These are phyloP conservation scores for Tolypocladium endophyticum DNA, from an alignment of 2,329 filamentous ascomycete species.

Conservation along the genomic window DNA sequence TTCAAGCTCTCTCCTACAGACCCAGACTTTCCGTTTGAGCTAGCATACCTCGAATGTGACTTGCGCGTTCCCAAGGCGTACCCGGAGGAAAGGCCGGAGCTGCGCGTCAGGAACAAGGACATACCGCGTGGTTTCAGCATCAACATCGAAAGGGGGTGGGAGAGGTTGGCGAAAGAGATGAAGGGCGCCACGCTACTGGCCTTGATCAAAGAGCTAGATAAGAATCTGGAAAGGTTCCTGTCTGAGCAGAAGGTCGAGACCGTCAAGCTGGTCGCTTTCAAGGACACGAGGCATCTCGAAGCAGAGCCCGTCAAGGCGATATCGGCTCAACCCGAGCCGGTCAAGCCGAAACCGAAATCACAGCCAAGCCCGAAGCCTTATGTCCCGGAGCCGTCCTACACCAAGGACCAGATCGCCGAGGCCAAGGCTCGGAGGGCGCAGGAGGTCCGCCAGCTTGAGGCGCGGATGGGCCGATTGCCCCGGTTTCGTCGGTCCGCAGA, in stretches of 20 bases:
- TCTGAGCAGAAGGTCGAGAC: slow-evolving; percentile 62
- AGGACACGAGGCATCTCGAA: slow-evolving; percentile 41
- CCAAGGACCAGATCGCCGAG: slow-evolving; percentile 46
- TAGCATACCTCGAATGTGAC: slow-evolving; percentile 57
- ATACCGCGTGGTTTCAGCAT: slow-evolving; percentile 63
- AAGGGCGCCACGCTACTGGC: slow-evolving; percentile 49
- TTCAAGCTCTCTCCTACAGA: slow-evolving; percentile 66
- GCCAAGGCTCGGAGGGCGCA: slow-evolving; percentile 53
- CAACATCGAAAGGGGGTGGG: slow-evolving; percentile 69
- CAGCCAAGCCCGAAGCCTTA: slow-evolving; percentile 17
- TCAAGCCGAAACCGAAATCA: slow-evolving; percentile 5
- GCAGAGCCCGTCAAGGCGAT: slow-evolving; percentile 5
- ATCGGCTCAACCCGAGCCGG: slow-evolving; percentile 1
- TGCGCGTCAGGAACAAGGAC: slow-evolving; percentile 56
- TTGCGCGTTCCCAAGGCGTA: slow-evolving; percentile 55
- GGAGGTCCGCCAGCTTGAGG: slow-evolving; percentile 64
- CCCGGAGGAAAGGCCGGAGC: slow-evolving; percentile 44
- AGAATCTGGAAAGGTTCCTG: slow-evolving; percentile 58
- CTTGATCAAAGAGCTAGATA: slow-evolving; percentile 61
- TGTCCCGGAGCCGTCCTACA: slow-evolving; percentile 38
- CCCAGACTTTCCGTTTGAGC: slow-evolving; percentile 73
- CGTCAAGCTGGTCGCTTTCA: slow-evolving; percentile 55
- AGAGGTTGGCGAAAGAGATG: slow-evolving; percentile 47
- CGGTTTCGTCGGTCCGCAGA: slow-evolving; percentile 60
- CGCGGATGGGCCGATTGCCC: slow-evolving; percentile 58